phyloP scores from a whole-genome alignment of 345 rosid genomes.

The Erysimum cheiranthoides region DNA sequence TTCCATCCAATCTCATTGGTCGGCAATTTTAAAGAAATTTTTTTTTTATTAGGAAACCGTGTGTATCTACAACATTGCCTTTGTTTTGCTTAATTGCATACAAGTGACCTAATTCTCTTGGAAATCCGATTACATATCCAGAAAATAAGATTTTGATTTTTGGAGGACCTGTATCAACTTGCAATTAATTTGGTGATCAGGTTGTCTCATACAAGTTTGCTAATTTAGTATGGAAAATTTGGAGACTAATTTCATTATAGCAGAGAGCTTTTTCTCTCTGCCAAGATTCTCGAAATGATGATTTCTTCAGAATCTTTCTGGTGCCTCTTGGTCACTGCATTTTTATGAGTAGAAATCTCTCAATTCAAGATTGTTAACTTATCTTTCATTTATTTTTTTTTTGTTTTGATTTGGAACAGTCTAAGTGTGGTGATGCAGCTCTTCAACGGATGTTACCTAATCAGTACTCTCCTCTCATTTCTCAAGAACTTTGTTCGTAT shows the following conservation, averaged over 20 bases:
- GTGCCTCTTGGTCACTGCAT: background rate
- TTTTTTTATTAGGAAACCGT: background rate
- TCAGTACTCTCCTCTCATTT: conserved; percentile 45
- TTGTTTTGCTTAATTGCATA: background rate
- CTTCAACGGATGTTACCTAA: conserved; percentile 69
- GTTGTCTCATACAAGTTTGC: background rate
- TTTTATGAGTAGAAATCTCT: background rate
- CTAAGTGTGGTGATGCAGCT: conserved; percentile 62
- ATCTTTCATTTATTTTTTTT: background rate
- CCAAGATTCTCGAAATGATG: conserved; percentile 23
- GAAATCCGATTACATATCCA: background rate
- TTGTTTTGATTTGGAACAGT: conserved; percentile 51
- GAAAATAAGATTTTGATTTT: background rate
- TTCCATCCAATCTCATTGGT: conserved; percentile 10
- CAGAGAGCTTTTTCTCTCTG: background rate
- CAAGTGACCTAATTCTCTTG: background rate
- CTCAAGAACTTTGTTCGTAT: conserved; percentile 49
- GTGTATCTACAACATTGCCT: background rate
- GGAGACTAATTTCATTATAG: background rate
- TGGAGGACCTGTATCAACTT: conserved; percentile 4
- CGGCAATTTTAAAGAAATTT: background rate
- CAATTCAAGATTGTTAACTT: background rate
- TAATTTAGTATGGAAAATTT: background rate
- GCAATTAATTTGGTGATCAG: background rate
- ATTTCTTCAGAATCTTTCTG: background rate